Evolutionary conservation across 208 protist species (phyloP), one percentile per base, ranked within the genome.

Genomic region (Trypanosoma boissoni): DNA sequence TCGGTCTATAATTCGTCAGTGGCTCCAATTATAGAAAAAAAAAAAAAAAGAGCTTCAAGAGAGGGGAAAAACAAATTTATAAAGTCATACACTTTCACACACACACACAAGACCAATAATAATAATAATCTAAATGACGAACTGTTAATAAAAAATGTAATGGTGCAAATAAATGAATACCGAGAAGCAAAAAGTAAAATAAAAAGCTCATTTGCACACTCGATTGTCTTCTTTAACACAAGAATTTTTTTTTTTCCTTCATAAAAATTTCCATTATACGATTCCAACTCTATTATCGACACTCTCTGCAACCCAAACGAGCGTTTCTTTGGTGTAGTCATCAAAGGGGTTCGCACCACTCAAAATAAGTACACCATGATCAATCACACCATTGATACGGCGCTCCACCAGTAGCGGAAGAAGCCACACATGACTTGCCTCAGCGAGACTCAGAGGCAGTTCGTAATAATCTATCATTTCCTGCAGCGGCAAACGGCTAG

Each of bases 381-480:
- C 84, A n/a, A 94, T 67, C 18, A 91, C 74, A 39, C 88, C 88
- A 74, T 92, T 89, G 45, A 94, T 88, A 45, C 59, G 52, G 68
- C 72, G 76, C 28, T 87, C 65, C 21, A 88, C 69, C 4, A 94
- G 63, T 37, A 94, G 68, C 23, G 88, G 88, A 57, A 94, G 63
- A 58, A 94, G 65, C 82, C 83, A 94, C 23, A 74, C 70, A 44
- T 75, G 26, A 31, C 66, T 60, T 0, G 18, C 72, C 43, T 68
- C 66, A 16, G 42, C 43, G 8, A 54, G 14, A 1, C 54, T 65
- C 58, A 83, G 81, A 18, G 79, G 75, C 28, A 93, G 41, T 32
- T 63, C 31, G 50, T 77, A 81, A 32, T 80, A 80, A 9, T 61
- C 59, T 24, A 88, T 69, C 78, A 94, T 80, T 16, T 91, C 81